Evolutionary conservation across 768 basidiomycete genomes (phyloP).

Genomic region (Mycena albidolilacea): DNA sequence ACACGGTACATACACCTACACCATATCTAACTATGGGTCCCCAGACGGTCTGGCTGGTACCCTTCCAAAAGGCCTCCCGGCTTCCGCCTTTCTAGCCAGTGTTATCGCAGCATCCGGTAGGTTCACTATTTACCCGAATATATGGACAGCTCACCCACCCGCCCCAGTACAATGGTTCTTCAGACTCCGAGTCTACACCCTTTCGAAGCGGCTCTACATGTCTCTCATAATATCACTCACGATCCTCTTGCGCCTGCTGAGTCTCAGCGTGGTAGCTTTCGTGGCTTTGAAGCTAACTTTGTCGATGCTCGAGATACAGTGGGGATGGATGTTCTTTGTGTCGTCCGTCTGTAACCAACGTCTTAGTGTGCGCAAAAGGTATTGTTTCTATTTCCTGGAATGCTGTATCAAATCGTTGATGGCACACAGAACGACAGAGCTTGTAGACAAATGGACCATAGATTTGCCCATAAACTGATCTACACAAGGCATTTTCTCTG

Average conservation of each 20-base stretch:
- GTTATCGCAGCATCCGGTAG: neutral
- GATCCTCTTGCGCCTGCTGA: neutral
- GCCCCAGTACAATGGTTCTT: slow-evolving; percentile 2
- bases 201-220: neutral
- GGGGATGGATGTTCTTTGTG: neutral
- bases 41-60: neutral
- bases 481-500: neutral
- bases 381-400: too few species aligned
- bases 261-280: neutral
- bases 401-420: neutral
- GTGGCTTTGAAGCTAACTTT: neutral
- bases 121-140: neutral
- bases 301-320: neutral
- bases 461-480: neutral
- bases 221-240: neutral
- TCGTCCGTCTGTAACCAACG: neutral
- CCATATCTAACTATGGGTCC: slow-evolving; percentile 7
- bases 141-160: neutral
- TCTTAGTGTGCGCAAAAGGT: neutral
- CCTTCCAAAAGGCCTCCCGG: neutral
- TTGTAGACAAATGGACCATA: slow-evolving; percentile 25
- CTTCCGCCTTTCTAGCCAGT: neutral
- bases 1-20: slow-evolving; percentile 2
- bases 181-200: neutral
- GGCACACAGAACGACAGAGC: neutral